Evolutionary conservation across 2,329 filamentous ascomycete species (phyloP).

Genomic region (Pleomassaria siparia): DNA sequence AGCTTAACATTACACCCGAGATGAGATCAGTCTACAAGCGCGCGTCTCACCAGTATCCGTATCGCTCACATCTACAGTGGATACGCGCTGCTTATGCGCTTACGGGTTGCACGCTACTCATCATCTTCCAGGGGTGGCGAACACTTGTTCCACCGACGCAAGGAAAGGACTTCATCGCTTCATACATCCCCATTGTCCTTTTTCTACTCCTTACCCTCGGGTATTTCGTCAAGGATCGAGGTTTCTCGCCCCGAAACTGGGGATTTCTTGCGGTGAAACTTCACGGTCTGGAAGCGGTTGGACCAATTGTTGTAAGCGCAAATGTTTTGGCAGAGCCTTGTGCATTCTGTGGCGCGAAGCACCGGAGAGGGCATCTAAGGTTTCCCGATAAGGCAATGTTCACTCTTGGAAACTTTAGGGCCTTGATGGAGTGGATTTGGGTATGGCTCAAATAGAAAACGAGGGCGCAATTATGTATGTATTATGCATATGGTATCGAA

Average conservation of each 20-base stretch:
- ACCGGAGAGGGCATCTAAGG: conserved; percentile 11
- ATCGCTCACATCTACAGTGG: conserved; percentile 8
- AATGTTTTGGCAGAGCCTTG: conserved; percentile 5
- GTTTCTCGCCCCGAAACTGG: conserved; percentile 10
- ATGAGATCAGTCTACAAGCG: conserved; percentile 11
- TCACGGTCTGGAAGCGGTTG: conserved; percentile 4
- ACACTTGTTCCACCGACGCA: conserved; percentile 9
- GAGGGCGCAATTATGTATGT: no score
- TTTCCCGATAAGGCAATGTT: conserved; percentile 13
- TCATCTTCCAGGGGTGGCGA: conserved; percentile 12
- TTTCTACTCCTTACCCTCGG: conserved; percentile 7
- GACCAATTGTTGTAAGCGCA: conserved; percentile 5
- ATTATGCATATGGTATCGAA: no score
- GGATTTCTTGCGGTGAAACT: conserved; percentile 8
- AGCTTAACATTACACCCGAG: conserved; percentile 9
- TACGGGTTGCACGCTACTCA: conserved; percentile 5
- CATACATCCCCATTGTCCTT: conserved; percentile 11
- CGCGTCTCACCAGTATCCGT: conserved; percentile 5
- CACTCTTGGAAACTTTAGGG: conserved; percentile 7
- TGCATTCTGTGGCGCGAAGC: conserved; percentile 5
- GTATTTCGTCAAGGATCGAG: conserved; percentile 14
- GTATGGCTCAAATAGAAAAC: conserved; percentile 8
- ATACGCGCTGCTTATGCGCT: conserved; percentile 9
- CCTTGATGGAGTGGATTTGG: conserved; percentile 11
- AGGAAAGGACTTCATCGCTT: conserved; percentile 10